Evolutionary conservation across 2,329 filamentous ascomycete genomes (phyloP), one percentile per base, ranked within the genome.

Genomic region (Penicillium decumbens): DNA sequence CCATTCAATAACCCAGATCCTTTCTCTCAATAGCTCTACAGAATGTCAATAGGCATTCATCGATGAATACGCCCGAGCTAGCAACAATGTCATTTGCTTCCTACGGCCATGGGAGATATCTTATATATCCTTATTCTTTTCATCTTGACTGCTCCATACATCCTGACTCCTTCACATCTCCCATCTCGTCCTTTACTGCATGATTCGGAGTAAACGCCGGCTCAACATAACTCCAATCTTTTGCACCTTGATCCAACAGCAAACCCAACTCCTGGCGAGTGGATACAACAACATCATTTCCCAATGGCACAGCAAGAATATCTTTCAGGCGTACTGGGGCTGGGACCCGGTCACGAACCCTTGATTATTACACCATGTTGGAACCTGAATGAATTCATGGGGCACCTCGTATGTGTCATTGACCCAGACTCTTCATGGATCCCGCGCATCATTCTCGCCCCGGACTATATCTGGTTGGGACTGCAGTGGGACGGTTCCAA

Each of bases 381-480:
- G 45, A 30, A 54, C 15, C 13, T 46, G 12, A 38, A 5, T n/a
- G 30, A 28, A 32, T 38, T 51, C 15, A 32, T 51, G 7, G 33
- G 43, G 28, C 44, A 45, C 29, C 30, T 55, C 33, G 33, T 47
- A 23, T 38, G 52, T 10, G 46, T 53, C n/a, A 30, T 55, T 25
- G 38, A 43, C n/a, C 27, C 41, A 4, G 47, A 41, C 10, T 35
- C n/a, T 5, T n/a, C 50, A 10, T 45, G 32, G 23, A 30, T 47
- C 27, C 46, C 50, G 2, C 43, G 46, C 29, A 41, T 50, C 9
- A 24, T 45, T 13, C 30, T 53, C 20, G 29, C 50, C 3, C 38
- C 43, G 12, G 47, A 53, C 8, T 53, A 41, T 33, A n/a, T 41
- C 25, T 53, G 53, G 43, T 15, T 55, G 24, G 43, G 46, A 6